A percentile compares a stretch with the other conserved stretches of the same genome.
Conservation (phyloP, 2,329 filamentous ascomycete genomes). For the Madurella fahalii region DNA sequence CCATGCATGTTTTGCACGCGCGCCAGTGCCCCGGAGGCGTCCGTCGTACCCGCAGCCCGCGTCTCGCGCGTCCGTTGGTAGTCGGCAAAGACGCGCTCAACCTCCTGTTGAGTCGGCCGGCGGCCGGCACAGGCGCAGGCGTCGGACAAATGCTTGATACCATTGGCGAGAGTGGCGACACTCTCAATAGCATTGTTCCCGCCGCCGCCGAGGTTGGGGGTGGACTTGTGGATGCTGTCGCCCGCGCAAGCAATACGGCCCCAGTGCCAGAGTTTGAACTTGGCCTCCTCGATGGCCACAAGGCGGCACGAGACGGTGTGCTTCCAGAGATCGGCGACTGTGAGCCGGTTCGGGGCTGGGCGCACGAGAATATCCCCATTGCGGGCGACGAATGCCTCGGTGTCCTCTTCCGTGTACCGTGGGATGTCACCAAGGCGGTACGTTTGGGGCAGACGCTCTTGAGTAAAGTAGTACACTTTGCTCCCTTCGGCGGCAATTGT, state of each 20-base stretch:
- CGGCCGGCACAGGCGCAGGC: neutral
- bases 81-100: slow-evolving; percentile 9
- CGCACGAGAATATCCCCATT: slow-evolving; percentile 9
- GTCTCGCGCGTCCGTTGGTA: slow-evolving; percentile 13
- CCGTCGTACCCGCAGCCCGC: slow-evolving; percentile 4
- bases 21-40: slow-evolving; percentile 3
- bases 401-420: slow-evolving; percentile 16
- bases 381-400: slow-evolving; percentile 7
- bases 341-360: neutral
- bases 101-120: neutral
- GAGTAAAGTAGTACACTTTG: slow-evolving; percentile 18
- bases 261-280: slow-evolving; percentile 20
- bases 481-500: slow-evolving; percentile 6
- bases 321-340: slow-evolving; percentile 14
- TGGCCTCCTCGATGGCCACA: slow-evolving; percentile 19
- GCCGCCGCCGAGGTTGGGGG: slow-evolving; percentile 19
- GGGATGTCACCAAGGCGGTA: slow-evolving; percentile 12
- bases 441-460: slow-evolving; percentile 12
- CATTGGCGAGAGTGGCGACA: slow-evolving; percentile 18
- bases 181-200: slow-evolving; percentile 21
- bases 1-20: slow-evolving; percentile 9
- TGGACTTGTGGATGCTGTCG: slow-evolving; percentile 21
- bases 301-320: slow-evolving; percentile 10
- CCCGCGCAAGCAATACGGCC: slow-evolving; percentile 20
- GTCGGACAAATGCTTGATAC: slow-evolving; percentile 15